These are phyloP conservation scores for Candida sakaeoensis DNA, from an alignment of 805 yeast genomes.

Conservation along the genomic window DNA sequence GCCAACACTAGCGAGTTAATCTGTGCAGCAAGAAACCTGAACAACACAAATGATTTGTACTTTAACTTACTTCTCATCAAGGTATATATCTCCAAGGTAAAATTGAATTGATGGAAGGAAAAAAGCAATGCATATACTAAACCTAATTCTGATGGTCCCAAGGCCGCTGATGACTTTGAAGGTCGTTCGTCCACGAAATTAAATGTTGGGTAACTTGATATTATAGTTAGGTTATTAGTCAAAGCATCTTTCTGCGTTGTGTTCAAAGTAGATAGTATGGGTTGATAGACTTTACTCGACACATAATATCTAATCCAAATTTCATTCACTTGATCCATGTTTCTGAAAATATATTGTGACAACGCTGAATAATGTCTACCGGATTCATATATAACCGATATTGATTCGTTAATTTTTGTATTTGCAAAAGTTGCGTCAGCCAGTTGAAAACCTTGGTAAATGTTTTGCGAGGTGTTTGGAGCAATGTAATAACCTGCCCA, in stretches of 20 bases:
- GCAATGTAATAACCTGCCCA: slow-evolving; percentile 28
- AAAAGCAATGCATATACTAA: slow-evolving; percentile 29
- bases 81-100: slow-evolving; percentile 22
- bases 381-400: slow-evolving; percentile 21
- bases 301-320: slow-evolving; percentile 23
- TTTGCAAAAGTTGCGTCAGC: slow-evolving; percentile 10
- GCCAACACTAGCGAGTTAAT: slow-evolving; percentile 25
- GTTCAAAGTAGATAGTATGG: slow-evolving; percentile 14
- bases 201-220: slow-evolving; percentile 21
- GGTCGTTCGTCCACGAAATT: slow-evolving; percentile 20
- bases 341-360: slow-evolving; percentile 25
- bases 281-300: slow-evolving; percentile 17
- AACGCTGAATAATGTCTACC: slow-evolving; percentile 31
- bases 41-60: slow-evolving; percentile 23
- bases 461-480: slow-evolving; percentile 23
- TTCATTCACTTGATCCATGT: slow-evolving; percentile 15
- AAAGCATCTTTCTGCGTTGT: slow-evolving; percentile 13
- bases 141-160: slow-evolving; percentile 33
- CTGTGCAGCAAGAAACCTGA: slow-evolving; percentile 28
- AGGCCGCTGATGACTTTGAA: slow-evolving; percentile 16
- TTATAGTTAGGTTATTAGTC: slow-evolving; percentile 16
- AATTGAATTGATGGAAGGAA: slow-evolving; percentile 33
- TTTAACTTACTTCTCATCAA: slow-evolving; percentile 18
- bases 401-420: slow-evolving; percentile 14
- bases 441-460: slow-evolving; percentile 13